Evolutionary conservation across 257 asterid genomes (phyloP).

Genomic region (Nicotiana otophora): DNA sequence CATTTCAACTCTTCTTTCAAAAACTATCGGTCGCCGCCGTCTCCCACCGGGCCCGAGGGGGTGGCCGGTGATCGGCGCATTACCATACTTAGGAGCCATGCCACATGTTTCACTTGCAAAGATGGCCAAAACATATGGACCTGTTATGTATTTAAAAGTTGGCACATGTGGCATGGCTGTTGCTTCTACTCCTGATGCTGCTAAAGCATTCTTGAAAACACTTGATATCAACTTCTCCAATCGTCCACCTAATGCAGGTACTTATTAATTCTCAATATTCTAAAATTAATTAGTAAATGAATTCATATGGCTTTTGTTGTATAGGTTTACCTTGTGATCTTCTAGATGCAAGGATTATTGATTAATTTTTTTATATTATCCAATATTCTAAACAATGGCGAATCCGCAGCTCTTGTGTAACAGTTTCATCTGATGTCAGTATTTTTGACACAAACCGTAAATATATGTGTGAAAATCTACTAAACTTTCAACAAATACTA

Average conservation of each 20-base stretch:
- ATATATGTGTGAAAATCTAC: background rate
- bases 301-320: background rate
- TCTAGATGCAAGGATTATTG: background rate
- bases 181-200: conserved; percentile 46
- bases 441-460: background rate
- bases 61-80: conserved; percentile 42
- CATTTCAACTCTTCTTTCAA: conserved; percentile 5
- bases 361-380: background rate
- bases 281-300: background rate
- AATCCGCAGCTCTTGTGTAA: background rate
- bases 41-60: conserved; percentile 49
- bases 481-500: background rate
- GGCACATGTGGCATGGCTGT: conserved; percentile 39
- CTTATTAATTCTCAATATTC: background rate
- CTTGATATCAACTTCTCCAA: conserved; percentile 32
- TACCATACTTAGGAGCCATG: conserved; percentile 41
- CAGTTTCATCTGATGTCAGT: background rate
- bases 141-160: conserved; percentile 37
- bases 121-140: conserved; percentile 45
- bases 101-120: conserved; percentile 41
- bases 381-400: background rate
- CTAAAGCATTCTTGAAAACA: conserved; percentile 37
- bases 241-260: conserved; percentile 44
- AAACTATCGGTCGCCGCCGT: background rate
- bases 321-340: background rate